Evolutionary conservation across 495 filamentous ascomycete species (phyloP), one percentile per base, ranked within the genome.

Genomic region (Monascus purpureus): DNA sequence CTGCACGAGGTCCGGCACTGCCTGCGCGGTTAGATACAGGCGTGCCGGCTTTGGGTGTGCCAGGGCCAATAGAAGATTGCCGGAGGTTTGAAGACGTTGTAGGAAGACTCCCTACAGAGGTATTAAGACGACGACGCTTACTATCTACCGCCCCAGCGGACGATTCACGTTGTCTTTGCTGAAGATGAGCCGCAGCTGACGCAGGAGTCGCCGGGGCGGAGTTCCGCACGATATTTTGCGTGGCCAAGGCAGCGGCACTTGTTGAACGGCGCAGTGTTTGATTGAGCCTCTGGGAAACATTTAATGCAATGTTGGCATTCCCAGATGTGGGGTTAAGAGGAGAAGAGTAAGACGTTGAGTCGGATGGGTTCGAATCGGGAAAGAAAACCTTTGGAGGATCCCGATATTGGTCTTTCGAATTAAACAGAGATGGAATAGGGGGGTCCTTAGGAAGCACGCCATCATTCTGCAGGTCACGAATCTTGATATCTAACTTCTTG

Each of bases 401-500:
- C 28, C 61, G 61, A 46, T 70, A 74, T 24, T 57, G 57, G 25
- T 67, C 68, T 46, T 59, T 60, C 47, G 61, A 72, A 65, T 57
- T 75, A 34, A 87, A 65, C n/a, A 85, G 62, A 2, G 84, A 87
- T 24, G 87, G 82, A 13, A 90, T 62, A 40, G 78, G 69, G 29
- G 78, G 78, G 42, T 94, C 86, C 18, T 68, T 70, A 13, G 72
- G 59, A 52, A 96, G 80, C 29, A 85, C 72, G 43, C 74, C 75
- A 37, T 87, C 77, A 40, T 80, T 83, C 47, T 78, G 72, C 17
- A 96, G 65, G 41, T 78, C 71, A 29, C 84, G 83, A 47, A 97
- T 80, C 45, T 88, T 84, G 36, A 77, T 53, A 50, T 97, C 92
- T 30, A 97, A 68, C 28, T 77, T 74, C 41, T 82, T 83, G 47